Evolutionary conservation across 768 basidiomycete species (phyloP).

Genomic region (Tylopilus sp.): DNA sequence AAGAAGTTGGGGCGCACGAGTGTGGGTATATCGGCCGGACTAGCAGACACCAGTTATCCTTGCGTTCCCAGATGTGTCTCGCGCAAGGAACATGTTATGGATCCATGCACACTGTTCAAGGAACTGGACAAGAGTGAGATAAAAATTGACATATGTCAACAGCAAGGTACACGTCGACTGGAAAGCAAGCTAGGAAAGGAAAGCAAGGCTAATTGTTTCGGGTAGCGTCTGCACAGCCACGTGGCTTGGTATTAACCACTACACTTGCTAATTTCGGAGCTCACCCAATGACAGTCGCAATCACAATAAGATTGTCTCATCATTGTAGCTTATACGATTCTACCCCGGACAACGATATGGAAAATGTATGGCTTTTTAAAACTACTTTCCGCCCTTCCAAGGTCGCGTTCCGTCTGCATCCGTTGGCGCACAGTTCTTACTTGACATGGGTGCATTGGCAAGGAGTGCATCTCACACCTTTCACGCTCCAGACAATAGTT

Average conservation of each 20-base stretch:
- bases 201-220: conserved; percentile 21
- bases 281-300: background rate
- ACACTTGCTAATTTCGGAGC: conserved; percentile 21
- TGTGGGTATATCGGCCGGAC: background rate
- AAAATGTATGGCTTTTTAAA: background rate
- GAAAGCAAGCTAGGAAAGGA: conserved; percentile 1
- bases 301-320: background rate
- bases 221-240: conserved; percentile 20
- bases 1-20: background rate
- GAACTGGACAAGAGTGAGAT: background rate
- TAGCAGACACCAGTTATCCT: background rate
- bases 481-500: conserved; percentile 7
- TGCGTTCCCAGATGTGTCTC: background rate
- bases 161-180: background rate
- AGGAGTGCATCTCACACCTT: background rate
- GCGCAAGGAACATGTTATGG: background rate
- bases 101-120: background rate
- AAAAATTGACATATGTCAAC: background rate
- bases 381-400: background rate
- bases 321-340: background rate
- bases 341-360: background rate
- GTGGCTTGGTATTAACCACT: conserved; percentile 10
- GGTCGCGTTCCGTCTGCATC: background rate
- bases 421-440: background rate
- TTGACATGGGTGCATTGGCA: background rate